Percentiles rank a stretch among this genome's conserved stretches.
phyloP scores from a whole-genome alignment of 768 basidiomycete genomes.

The Lepiota venenata region DNA sequence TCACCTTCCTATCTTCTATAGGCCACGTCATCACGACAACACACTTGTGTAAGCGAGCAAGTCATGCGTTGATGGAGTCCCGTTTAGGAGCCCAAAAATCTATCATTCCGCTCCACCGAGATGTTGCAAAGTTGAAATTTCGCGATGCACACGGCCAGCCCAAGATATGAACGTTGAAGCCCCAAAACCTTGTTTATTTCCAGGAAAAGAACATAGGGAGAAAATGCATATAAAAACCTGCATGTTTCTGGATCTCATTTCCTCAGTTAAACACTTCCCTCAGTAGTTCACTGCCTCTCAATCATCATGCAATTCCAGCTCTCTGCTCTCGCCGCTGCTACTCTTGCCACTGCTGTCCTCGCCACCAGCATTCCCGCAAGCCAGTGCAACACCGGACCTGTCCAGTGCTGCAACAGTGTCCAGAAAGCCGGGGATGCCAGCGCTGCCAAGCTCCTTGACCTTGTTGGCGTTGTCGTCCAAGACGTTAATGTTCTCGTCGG shows the following conservation, averaged over 20 bases:
- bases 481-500: conserved; percentile 23
- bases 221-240: neutral
- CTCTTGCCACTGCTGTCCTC: conserved; percentile 20
- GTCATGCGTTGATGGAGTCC: neutral
- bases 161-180: neutral
- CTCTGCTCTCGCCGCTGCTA: conserved; percentile 16
- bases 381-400: conserved; percentile 21
- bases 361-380: conserved; percentile 11
- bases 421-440: conserved; percentile 12
- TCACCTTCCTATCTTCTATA: too few species aligned
- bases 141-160: neutral
- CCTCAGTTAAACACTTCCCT: conserved; percentile 15
- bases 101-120: conserved; percentile 4
- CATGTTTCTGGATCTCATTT: neutral
- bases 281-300: conserved; percentile 12
- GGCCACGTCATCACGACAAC: too few species aligned
- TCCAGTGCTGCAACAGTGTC: conserved; percentile 30
- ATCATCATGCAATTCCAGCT: conserved; percentile 20
- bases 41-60: neutral
- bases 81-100: neutral
- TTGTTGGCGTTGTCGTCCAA: conserved; percentile 17
- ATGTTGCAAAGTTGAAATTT: neutral
- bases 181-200: neutral
- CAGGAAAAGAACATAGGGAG: neutral
- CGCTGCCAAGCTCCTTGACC: conserved; percentile 12